phyloP scores from a whole-genome alignment of 2,329 filamentous ascomycete species.

The Apiospora rasikravindrae region DNA sequence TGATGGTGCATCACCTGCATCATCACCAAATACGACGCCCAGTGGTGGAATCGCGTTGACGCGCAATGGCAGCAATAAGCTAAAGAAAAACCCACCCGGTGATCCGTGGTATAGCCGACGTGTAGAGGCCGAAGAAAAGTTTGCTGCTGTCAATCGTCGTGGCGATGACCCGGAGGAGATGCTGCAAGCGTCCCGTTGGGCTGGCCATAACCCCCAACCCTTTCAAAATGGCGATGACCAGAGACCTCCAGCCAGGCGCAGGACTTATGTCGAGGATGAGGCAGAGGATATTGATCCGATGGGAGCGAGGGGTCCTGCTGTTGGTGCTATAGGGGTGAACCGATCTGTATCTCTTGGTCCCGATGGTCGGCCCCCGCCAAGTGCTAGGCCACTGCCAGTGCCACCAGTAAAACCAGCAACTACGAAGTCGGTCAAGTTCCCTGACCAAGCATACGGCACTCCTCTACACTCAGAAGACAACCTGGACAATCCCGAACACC shows the following conservation, averaged over 20 bases:
- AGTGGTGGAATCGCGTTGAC: constrained; percentile 45
- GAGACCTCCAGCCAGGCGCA: constrained; percentile 33
- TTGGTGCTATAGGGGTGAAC: constrained; percentile 30
- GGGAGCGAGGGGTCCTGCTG: constrained; percentile 30
- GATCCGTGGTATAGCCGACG: constrained; percentile 53
- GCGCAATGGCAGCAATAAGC: constrained; percentile 62
- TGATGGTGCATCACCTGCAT: constrained; percentile 31
- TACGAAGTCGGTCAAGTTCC: constrained; percentile 38
- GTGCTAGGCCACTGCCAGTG: background rate
- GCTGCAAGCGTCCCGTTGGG: background rate
- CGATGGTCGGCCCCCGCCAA: constrained; percentile 16
- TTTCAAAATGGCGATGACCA: constrained; percentile 26
- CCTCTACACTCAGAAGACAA: constrained; percentile 27
- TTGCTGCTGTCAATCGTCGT: constrained; percentile 27
- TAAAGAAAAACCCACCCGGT: constrained; percentile 62
- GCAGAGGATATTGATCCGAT: constrained; percentile 27
- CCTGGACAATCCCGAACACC: constrained; percentile 32
- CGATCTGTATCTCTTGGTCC: constrained; percentile 31
- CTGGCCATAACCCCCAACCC: background rate
- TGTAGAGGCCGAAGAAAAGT: constrained; percentile 48
- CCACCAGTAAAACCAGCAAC: constrained; percentile 24
- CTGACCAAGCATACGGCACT: constrained; percentile 32
- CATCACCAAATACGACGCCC: constrained; percentile 37
- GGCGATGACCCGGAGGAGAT: constrained; percentile 20
- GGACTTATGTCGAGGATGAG: constrained; percentile 28